Conservation (phyloP, 495 filamentous ascomycete genomes). For the Daldinia decipiens region DNA sequence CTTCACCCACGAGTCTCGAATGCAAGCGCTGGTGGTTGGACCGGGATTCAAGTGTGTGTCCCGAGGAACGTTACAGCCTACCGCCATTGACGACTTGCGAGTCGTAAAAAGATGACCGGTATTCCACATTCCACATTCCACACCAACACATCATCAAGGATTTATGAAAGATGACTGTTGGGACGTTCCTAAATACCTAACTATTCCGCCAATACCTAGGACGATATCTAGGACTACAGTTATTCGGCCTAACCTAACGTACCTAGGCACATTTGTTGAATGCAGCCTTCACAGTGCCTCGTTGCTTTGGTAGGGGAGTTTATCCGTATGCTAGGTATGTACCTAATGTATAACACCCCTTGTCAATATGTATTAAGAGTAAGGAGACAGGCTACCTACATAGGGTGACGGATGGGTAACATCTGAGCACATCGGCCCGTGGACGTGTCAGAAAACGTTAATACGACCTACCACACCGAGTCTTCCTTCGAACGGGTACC, state of each 20-base stretch:
- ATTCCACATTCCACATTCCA: conserved; percentile 3
- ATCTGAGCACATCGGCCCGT: conserved; percentile 40
- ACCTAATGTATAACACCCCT: background rate
- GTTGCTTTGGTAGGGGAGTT: conserved; percentile 14
- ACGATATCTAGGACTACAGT: conserved; percentile 6
- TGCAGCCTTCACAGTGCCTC: conserved; percentile 11
- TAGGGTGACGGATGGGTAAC: conserved; percentile 34
- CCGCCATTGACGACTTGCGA: conserved; percentile 20
- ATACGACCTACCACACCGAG: conserved; percentile 35
- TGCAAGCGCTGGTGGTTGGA: conserved; percentile 33
- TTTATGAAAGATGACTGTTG: conserved; percentile 15
- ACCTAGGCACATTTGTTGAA: background rate
- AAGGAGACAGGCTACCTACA: conserved; percentile 19
- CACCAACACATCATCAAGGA: conserved; percentile 16
- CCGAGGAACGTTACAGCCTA: conserved; percentile 39
- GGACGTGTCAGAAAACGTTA: conserved; percentile 37
- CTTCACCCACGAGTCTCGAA: conserved; percentile 27
- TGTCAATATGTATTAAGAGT: conserved; percentile 14
- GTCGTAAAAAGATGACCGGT: conserved; percentile 16
- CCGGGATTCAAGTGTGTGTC: conserved; percentile 31
- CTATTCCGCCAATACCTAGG: conserved; percentile 3
- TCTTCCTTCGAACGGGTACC: conserved; percentile 24
- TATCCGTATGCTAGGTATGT: background rate
- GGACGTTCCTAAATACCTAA: conserved; percentile 9
- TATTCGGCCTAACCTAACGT: conserved; percentile 6